These are phyloP conservation scores for Globisporangium splendens DNA, from an alignment of 352 stramenopile species.

Conservation along the genomic window DNA sequence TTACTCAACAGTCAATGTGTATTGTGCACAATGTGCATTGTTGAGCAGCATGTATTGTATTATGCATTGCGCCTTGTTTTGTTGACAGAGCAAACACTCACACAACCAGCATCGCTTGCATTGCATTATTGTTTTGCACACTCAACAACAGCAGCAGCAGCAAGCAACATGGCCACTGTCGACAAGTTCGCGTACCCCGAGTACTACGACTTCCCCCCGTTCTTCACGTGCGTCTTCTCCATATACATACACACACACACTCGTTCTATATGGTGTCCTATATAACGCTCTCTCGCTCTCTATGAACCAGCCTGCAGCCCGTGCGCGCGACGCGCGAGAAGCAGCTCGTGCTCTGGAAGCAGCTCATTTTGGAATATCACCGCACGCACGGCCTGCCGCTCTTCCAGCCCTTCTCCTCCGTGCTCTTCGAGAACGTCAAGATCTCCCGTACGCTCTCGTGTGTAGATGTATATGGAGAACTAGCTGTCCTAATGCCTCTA, in stretches of 20 bases:
- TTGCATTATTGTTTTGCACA: too few relatives aligned
- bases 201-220: conserved; percentile 86
- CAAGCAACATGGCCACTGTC: conserved; percentile 19
- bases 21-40: background rate
- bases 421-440: conserved; percentile 81
- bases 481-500: background rate
- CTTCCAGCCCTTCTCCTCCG: conserved; percentile 61
- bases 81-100: background rate
- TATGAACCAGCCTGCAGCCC: conserved; percentile 53
- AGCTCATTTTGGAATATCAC: conserved; percentile 83
- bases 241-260: background rate
- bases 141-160: too few relatives aligned
- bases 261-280: background rate
- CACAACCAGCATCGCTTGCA: too few relatives aligned
- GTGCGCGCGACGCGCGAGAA: conserved; percentile 83
- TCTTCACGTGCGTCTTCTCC: conserved; percentile 61
- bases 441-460: conserved; percentile 48
- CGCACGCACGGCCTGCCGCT: conserved; percentile 64
- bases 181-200: conserved; percentile 84
- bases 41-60: background rate
- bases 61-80: too few relatives aligned
- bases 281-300: too few relatives aligned
- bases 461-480: background rate
- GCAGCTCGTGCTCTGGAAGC: conserved; percentile 84
- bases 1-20: too few relatives aligned